Percentiles rank a stretch among this genome's conserved stretches.
phyloP scores from a whole-genome alignment of 371 early-diverging fungal species.

The Mortierella sp. region DNA sequence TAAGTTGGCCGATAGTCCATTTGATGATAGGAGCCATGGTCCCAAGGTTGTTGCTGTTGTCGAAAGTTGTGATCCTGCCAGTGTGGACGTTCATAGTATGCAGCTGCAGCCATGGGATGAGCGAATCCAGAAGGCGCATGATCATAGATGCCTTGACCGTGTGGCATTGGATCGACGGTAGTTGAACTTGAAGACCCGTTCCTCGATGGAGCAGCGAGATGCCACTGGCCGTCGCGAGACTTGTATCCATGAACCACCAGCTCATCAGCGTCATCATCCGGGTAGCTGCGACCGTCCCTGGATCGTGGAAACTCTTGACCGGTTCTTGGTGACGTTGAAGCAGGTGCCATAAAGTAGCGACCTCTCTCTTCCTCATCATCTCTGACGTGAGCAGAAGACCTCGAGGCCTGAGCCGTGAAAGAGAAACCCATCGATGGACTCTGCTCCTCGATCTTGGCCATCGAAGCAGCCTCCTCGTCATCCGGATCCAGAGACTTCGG shows the following conservation, averaged over 20 bases:
- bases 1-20: not conserved
- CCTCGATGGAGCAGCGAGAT: not conserved
- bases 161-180: not conserved
- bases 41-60: slow-evolving; percentile 5
- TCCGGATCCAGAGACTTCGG: too few species aligned
- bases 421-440: not conserved
- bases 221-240: not conserved
- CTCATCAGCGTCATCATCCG: not conserved
- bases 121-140: not conserved
- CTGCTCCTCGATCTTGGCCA: not conserved
- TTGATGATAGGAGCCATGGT: not conserved
- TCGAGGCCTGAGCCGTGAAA: not conserved
- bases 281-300: too few species aligned
- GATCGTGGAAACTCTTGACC: too few species aligned
- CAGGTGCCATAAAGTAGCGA: not conserved
- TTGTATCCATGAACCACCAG: not conserved
- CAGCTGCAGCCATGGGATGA: not conserved
- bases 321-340: too few species aligned
- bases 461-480: not conserved
- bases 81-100: not conserved
- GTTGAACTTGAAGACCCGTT: not conserved
- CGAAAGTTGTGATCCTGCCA: not conserved
- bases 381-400: not conserved
- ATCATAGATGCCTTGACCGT: not conserved
- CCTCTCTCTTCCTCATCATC: not conserved